Conservation (phyloP, 2,329 filamentous ascomycete genomes). For the Arachnomyces sp. region DNA sequence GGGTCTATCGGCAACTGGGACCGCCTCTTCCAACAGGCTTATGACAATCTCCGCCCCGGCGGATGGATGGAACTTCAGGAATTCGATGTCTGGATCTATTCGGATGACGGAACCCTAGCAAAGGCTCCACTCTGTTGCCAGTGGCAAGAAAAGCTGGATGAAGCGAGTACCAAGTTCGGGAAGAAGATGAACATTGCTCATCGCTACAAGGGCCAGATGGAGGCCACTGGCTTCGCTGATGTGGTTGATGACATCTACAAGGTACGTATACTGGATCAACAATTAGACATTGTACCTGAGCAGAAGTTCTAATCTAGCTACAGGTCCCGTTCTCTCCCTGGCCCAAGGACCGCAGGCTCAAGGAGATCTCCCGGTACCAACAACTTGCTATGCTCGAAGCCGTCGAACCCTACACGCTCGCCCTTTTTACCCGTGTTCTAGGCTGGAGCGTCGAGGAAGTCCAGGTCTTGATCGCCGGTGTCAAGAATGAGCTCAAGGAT, state of each 20-base stretch:
- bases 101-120: constrained; percentile 24
- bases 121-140: constrained; percentile 16
- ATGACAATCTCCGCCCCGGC: constrained; percentile 23
- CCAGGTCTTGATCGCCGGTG: constrained; percentile 14
- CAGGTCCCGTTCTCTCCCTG: constrained; percentile 24
- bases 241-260: constrained; percentile 27
- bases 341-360: constrained; percentile 21
- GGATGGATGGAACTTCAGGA: constrained; percentile 30
- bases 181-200: constrained; percentile 28
- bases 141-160: constrained; percentile 20
- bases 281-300: background rate
- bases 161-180: constrained; percentile 25
- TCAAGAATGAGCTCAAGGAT: constrained; percentile 14
- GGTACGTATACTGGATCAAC: constrained; percentile 12
- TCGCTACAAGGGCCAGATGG: constrained; percentile 18
- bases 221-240: constrained; percentile 22
- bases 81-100: constrained; percentile 19
- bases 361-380: constrained; percentile 33
- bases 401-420: constrained; percentile 18
- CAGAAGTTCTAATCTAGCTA: background rate
- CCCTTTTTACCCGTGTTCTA: constrained; percentile 16
- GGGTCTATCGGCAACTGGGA: constrained; percentile 24
- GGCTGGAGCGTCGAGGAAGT: constrained; percentile 19
- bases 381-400: constrained; percentile 15
- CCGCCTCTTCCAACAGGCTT: constrained; percentile 21